Evolutionary conservation across 371 early-diverging fungal species (phyloP).

Genomic region (Phascolomyces articulosus): DNA sequence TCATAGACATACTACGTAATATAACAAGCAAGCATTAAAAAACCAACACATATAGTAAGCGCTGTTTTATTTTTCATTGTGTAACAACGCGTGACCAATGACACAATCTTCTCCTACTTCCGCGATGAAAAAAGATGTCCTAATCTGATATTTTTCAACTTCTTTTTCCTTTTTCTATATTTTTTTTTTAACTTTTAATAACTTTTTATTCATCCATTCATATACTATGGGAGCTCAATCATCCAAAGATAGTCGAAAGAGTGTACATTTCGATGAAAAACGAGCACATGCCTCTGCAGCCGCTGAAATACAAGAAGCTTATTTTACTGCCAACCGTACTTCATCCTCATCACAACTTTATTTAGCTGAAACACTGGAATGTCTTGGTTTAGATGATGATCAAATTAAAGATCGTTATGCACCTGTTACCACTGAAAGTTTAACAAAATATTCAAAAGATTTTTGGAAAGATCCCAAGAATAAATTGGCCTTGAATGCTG

Average conservation of each 20-base stretch:
- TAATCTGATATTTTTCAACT: background rate
- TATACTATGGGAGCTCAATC: constrained; percentile 17
- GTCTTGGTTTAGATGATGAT: constrained; percentile 22
- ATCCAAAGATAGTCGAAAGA: constrained; percentile 11
- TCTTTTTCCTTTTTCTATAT: background rate
- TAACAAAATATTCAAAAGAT: constrained; percentile 39
- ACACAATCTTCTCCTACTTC: background rate
- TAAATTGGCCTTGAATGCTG: constrained; percentile 66
- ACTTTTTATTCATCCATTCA: background rate
- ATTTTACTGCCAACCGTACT: constrained; percentile 3
- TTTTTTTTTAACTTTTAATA: constrained; percentile 2
- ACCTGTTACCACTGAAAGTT: constrained; percentile 26
- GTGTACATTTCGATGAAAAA: constrained; percentile 14
- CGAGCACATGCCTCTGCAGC: background rate
- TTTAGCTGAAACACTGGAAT: constrained; percentile 20
- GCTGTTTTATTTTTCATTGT: background rate
- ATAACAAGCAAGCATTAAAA: too few relatives aligned
- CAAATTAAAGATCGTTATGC: constrained; percentile 28
- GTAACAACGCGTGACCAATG: constrained; percentile 3
- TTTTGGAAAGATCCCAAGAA: constrained; percentile 72
- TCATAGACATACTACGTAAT: too few relatives aligned
- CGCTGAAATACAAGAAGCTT: background rate
- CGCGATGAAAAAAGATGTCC: background rate
- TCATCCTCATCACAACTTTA: constrained; percentile 7
- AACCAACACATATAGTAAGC: background rate